A percentile compares a stretch with the other conserved stretches of the same genome.
Conservation (phyloP, 1,284 basidiomycete genomes). For the Ustilago sp. region DNA sequence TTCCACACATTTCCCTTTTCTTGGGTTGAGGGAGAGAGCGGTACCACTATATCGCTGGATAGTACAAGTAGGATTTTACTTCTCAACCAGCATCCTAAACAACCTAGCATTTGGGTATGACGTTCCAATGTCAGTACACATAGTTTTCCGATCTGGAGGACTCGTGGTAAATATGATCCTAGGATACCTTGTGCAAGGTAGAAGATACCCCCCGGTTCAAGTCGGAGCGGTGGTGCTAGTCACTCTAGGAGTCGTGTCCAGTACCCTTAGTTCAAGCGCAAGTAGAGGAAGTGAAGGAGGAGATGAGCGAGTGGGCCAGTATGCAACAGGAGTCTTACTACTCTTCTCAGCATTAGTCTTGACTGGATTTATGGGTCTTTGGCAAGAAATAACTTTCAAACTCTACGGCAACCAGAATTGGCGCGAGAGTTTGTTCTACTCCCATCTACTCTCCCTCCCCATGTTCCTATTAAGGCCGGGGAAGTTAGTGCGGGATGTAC, state of each 20-base stretch:
- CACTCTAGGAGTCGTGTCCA: slow-evolving; percentile 82
- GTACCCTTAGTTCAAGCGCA: slow-evolving; percentile 77
- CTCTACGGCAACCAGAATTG: slow-evolving; percentile 78
- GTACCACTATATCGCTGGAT: slow-evolving; percentile 83
- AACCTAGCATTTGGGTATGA: slow-evolving; percentile 86
- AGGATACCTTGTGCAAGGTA: slow-evolving; percentile 75
- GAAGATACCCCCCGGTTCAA: slow-evolving; percentile 60
- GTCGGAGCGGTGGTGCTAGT: slow-evolving; percentile 79
- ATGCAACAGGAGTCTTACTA: slow-evolving; percentile 80
- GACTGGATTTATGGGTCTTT: slow-evolving; percentile 83
- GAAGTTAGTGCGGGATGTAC: slow-evolving; percentile 31
- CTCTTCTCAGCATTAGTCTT: slow-evolving; percentile 82
- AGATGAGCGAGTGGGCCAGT: slow-evolving; percentile 68
- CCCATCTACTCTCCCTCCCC: slow-evolving; percentile 77
- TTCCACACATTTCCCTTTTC: slow-evolving; percentile 2
- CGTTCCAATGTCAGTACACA: slow-evolving; percentile 92
- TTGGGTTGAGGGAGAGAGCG: slow-evolving; percentile 22
- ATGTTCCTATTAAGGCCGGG: slow-evolving; percentile 72
- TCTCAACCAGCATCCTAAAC: slow-evolving; percentile 84
- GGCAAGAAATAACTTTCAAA: slow-evolving; percentile 84
- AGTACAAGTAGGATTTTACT: slow-evolving; percentile 85
- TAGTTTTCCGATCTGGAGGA: slow-evolving; percentile 93
- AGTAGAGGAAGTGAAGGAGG: not conserved
- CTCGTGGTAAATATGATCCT: slow-evolving; percentile 82
- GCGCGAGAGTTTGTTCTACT: slow-evolving; percentile 91